Evolutionary conservation across 73 alveolate genomes (phyloP).

Genomic region (Paramecium biaurelia): DNA sequence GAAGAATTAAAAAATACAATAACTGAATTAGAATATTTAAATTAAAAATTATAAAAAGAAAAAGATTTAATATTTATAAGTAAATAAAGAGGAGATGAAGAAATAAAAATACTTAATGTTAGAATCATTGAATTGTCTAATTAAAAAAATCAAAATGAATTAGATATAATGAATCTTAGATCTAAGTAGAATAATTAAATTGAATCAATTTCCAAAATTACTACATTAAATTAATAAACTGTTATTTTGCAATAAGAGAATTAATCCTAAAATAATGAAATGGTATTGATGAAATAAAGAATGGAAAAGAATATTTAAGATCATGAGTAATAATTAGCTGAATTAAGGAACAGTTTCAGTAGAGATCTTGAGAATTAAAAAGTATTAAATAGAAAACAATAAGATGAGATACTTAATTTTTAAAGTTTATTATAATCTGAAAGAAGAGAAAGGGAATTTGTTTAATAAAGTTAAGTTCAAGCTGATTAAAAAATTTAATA

Average conservation of each 20-base stretch:
- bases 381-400: not conserved
- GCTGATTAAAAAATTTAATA: not conserved
- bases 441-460: not conserved
- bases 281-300: not conserved
- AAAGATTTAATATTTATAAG: not conserved
- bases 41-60: not conserved
- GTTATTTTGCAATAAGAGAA: not conserved
- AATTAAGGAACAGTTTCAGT: not conserved
- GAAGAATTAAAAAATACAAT: not conserved
- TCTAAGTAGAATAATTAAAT: not conserved
- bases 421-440: not conserved
- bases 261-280: not conserved
- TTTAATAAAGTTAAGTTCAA: not conserved
- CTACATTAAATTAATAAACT: not conserved
- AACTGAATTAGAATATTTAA: not conserved
- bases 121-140: not conserved
- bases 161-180: not conserved
- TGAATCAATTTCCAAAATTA: not conserved
- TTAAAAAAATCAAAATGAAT: not conserved
- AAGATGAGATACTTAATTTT: not conserved
- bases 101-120: not conserved
- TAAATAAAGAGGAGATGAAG: conserved; percentile 2
- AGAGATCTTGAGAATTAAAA: not conserved
- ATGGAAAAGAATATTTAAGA: not conserved
- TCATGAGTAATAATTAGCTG: not conserved